Percentiles rank a stretch among this genome's conserved stretches.
These are phyloP conservation scores for Elymus sibiricus DNA, from an alignment of 176 grass and related monocot species.

Conservation along the genomic window DNA sequence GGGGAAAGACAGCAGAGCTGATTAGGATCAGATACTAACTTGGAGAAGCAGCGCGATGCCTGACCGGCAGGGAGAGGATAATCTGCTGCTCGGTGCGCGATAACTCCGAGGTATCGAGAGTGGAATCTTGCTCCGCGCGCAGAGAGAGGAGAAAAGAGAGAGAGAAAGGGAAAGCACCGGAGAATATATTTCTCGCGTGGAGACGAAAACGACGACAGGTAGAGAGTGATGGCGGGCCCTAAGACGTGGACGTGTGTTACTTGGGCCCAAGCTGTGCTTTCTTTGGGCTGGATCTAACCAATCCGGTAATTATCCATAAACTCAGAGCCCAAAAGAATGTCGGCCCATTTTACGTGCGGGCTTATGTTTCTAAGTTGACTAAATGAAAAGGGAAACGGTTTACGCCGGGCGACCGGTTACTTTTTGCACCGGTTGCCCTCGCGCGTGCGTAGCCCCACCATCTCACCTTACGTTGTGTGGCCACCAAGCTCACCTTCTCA, in stretches of 20 bases:
- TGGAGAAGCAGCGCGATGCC: background rate
- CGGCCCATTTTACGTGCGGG: background rate
- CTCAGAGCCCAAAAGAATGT: background rate
- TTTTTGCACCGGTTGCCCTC: too few species aligned
- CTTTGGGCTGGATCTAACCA: background rate
- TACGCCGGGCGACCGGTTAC: too few species aligned
- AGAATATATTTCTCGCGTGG: conserved; percentile 6
- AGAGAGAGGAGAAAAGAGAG: background rate
- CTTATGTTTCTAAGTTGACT: too few species aligned
- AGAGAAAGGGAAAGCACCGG: conserved; percentile 5
- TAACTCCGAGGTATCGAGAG: background rate
- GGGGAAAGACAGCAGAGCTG: background rate
- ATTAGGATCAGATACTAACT: background rate
- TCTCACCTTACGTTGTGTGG: too few species aligned
- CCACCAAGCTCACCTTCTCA: too few species aligned
- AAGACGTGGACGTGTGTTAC: background rate
- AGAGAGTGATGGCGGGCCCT: background rate
- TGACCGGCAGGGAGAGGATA: background rate
- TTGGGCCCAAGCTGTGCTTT: background rate
- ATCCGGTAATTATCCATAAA: too few species aligned
- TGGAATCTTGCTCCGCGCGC: background rate
- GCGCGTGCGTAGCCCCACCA: too few species aligned
- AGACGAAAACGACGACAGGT: background rate
- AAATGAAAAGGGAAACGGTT: too few species aligned
- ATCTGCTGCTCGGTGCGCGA: background rate